Conservation (phyloP, 1,284 basidiomycete species). For the Ganoderma lingzhi region DNA sequence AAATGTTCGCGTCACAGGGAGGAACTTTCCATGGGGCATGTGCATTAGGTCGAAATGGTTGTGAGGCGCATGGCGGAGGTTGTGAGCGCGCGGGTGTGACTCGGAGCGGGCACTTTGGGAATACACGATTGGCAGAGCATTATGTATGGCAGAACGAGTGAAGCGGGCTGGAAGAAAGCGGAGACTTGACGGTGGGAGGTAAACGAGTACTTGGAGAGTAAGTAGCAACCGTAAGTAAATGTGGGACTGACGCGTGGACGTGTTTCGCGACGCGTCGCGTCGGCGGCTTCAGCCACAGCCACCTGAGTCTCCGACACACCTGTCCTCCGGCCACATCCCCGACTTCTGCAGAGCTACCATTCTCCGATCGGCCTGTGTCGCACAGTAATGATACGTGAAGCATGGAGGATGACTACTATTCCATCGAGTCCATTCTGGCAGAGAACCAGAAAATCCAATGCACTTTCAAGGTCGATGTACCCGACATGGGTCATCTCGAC, state of each 20-base stretch:
- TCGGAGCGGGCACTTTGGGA: conserved; percentile 13
- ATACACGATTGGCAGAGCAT: conserved; percentile 26
- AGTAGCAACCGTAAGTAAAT: not conserved
- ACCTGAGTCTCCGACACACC: conserved; percentile 3
- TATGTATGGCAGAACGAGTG: not conserved
- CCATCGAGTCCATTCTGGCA: conserved; percentile 86
- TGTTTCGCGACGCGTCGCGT: conserved; percentile 34
- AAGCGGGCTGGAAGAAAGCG: not conserved
- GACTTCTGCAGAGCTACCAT: not conserved
- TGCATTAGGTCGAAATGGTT: too few species aligned
- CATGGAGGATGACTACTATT: conserved; percentile 92
- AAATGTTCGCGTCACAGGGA: too few species aligned
- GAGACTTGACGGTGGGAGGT: not conserved
- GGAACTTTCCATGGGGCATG: too few species aligned
- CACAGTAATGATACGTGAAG: not conserved
- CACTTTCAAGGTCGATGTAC: conserved; percentile 87
- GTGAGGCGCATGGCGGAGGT: conserved; percentile 25
- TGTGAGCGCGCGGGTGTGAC: conserved; percentile 19
- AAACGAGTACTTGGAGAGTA: not conserved
- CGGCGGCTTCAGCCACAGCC: conserved; percentile 15
- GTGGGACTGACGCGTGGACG: conserved; percentile 24
- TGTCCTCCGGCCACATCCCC: not conserved
- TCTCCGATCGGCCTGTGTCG: not conserved
- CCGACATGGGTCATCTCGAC: conserved; percentile 86
- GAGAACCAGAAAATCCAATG: conserved; percentile 95